Evolutionary conservation across 345 rosid species (phyloP), one percentile per base, ranked within the genome.

Genomic region (Physaria fendleri): DNA sequence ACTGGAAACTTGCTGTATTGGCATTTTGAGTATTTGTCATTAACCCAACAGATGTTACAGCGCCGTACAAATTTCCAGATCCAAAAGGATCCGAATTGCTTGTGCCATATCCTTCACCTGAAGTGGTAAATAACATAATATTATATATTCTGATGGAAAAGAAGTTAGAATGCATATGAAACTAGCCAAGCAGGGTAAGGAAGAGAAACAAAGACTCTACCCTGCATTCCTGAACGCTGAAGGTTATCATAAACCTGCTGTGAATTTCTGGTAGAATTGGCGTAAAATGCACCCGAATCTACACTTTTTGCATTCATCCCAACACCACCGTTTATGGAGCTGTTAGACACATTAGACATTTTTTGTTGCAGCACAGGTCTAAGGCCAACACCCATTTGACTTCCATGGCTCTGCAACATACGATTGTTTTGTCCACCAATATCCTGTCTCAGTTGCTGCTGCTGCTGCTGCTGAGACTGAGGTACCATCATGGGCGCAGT

Each of bases 81-180:
- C 81, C 85, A 10, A 83, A 66, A 66, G 85, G 70, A 68, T 83
- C 97, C 34, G 83, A 59, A 72, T 46, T 79, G 68, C 48, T 72
- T 71, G 79, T 54, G 64, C 81, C 84, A 83, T 77, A 85, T 34
- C 84, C 92, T 68, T 87, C 96, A 74, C 96, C 99, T 93, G 85
- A 72, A 24, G 34, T 13, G 12, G 9, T 21, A 59, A 58, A 69
- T 37, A 41, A 33, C 39, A 23, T 37, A 24, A 43, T 0, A 17
- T 46, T 14, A 4, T 6, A 18, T 48, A 23, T 48, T 23, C 25
- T 56, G 58, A 40, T 32, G 51, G 40, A 40, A 13, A 51, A 50
- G 50, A 44, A 40, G 50, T 38, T 24, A 41, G 10, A 45, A 15
- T 10, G 18, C 45, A 56, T 58, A 41, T 59, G 27, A 58, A 49